These are phyloP conservation scores for Chrysoporthe puriensis DNA, from an alignment of 2,329 filamentous ascomycete species.

Conservation along the genomic window DNA sequence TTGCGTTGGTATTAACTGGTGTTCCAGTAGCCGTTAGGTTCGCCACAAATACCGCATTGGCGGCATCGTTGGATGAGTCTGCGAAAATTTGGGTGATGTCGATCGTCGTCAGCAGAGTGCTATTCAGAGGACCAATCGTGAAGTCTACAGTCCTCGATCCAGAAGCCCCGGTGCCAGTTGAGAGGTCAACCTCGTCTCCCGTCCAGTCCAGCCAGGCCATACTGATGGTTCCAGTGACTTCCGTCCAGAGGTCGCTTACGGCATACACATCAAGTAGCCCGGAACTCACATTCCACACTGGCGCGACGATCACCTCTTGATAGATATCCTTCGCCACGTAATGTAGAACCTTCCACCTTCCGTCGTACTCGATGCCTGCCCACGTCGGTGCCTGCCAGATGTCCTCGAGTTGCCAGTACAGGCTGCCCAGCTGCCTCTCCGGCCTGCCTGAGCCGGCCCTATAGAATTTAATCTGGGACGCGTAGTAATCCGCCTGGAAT, in stretches of 20 bases:
- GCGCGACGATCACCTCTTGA: conserved; percentile 60
- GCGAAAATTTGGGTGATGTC: conserved; percentile 26
- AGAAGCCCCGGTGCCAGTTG: conserved; percentile 35
- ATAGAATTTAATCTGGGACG: conserved; percentile 64
- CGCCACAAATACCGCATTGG: conserved; percentile 39
- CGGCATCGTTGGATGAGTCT: conserved; percentile 13
- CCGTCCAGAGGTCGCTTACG: conserved; percentile 60
- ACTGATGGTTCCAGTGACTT: conserved; percentile 48
- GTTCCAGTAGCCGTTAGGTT: conserved; percentile 48
- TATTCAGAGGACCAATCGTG: conserved; percentile 54
- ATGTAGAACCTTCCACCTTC: conserved; percentile 65
- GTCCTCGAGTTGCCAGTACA: conserved; percentile 70
- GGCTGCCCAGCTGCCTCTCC: conserved; percentile 60
- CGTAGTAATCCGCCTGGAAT: conserved; percentile 67
- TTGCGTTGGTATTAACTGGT: conserved; percentile 48
- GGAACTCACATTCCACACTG: conserved; percentile 55
- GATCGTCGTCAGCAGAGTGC: conserved; percentile 41
- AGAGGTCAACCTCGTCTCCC: conserved; percentile 44
- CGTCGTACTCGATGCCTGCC: conserved; percentile 66
- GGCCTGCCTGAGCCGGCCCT: conserved; percentile 60
- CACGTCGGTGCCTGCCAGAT: conserved; percentile 68
- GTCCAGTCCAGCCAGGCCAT: conserved; percentile 56
- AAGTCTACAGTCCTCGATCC: conserved; percentile 41
- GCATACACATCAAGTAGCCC: conserved; percentile 57
- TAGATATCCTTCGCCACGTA: conserved; percentile 62